Evolutionary conservation across 2,329 filamentous ascomycete species (phyloP).

Genomic region (Phialemonium atrogriseum): DNA sequence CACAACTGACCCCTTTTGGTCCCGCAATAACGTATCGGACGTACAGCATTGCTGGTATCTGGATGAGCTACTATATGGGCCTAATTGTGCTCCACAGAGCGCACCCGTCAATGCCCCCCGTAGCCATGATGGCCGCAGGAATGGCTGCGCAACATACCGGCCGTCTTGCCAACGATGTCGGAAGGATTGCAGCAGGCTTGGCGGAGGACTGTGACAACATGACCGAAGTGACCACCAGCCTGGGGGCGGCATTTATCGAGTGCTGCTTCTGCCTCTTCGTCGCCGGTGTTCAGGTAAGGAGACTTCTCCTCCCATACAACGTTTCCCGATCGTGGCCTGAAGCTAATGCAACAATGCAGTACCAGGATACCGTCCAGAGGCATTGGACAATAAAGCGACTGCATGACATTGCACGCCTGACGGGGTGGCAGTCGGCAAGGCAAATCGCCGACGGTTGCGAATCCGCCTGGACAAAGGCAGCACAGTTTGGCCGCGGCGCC

Average conservation of each 20-base stretch:
- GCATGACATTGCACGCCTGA: conserved; percentile 67
- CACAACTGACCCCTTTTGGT: conserved; percentile 71
- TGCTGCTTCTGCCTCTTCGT: conserved; percentile 79
- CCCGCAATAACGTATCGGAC: conserved; percentile 73
- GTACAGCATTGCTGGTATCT: conserved; percentile 79
- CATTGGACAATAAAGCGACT: conserved; percentile 70
- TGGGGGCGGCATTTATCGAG: conserved; percentile 78
- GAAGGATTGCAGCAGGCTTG: conserved; percentile 70
- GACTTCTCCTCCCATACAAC: not conserved
- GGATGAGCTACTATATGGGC: conserved; percentile 80
- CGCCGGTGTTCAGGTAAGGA: conserved; percentile 63
- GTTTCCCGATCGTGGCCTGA: not conserved
- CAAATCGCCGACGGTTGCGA: conserved; percentile 82
- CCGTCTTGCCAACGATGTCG: conserved; percentile 64
- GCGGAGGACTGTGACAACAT: conserved; percentile 44
- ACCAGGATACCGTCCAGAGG: conserved; percentile 61
- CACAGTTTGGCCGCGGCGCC: conserved; percentile 65
- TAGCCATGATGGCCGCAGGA: conserved; percentile 78
- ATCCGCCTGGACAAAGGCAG: conserved; percentile 70
- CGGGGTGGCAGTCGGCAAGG: conserved; percentile 78
- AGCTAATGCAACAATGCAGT: conserved; percentile 37
- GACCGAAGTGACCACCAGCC: conserved; percentile 60
- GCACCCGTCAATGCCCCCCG: conserved; percentile 85
- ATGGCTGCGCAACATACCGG: conserved; percentile 67
- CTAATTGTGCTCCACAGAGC: conserved; percentile 73